These are phyloP conservation scores for Aeminium ludgeri DNA, from an alignment of 495 filamentous ascomycete genomes.

Conservation along the genomic window DNA sequence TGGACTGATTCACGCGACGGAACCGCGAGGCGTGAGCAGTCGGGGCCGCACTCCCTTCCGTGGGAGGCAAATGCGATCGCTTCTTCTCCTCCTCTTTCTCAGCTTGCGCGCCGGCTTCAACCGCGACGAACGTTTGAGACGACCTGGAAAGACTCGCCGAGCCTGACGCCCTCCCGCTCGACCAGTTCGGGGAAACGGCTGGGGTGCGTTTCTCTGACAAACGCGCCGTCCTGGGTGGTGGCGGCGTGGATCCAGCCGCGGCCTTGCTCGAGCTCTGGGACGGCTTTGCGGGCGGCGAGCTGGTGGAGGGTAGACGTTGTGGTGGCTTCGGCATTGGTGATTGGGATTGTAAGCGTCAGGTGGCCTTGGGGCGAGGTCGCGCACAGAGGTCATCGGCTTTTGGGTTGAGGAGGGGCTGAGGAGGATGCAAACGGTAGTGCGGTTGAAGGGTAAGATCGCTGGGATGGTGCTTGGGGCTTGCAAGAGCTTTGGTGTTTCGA, in stretches of 20 bases:
- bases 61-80: no score
- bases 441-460: constrained; percentile 44
- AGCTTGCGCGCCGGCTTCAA: constrained; percentile 26
- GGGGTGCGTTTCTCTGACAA: constrained; percentile 32
- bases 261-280: constrained; percentile 50
- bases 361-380: constrained; percentile 38
- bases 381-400: constrained; percentile 36
- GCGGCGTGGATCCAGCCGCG: constrained; percentile 44
- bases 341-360: constrained; percentile 43
- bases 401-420: constrained; percentile 33
- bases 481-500: constrained; percentile 36
- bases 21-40: no score
- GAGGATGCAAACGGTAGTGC: constrained; percentile 46
- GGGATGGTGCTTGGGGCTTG: constrained; percentile 48
- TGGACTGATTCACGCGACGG: no score
- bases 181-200: constrained; percentile 37
- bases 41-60: no score
- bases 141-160: constrained; percentile 48
- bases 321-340: constrained; percentile 28
- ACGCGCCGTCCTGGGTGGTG: constrained; percentile 28
- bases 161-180: constrained; percentile 42
- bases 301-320: constrained; percentile 47
- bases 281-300: constrained; percentile 49
- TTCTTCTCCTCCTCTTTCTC: background rate
- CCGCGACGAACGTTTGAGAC: constrained; percentile 53